Conservation (phyloP, 2,329 filamentous ascomycete genomes). For the Helicocarpus griseus region DNA sequence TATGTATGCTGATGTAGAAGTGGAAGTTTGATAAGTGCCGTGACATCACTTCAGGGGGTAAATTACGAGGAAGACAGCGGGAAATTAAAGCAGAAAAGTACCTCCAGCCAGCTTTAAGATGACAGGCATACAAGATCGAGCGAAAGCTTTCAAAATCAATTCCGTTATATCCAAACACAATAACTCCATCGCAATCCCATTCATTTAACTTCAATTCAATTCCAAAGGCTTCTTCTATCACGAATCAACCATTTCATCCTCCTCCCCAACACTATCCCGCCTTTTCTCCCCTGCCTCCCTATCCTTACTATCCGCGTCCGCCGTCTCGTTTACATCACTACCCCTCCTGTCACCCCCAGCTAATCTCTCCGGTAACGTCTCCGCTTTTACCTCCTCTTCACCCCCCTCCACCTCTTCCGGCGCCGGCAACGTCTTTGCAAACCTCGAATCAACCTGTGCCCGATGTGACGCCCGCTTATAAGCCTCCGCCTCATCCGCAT, state of each 20-base stretch:
- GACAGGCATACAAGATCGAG: not conserved
- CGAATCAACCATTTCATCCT: constrained; percentile 7
- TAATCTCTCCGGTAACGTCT: constrained; percentile 3
- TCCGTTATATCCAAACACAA: not conserved
- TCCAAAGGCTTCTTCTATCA: not conserved
- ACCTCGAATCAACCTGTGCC: constrained; percentile 37
- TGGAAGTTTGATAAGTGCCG: too few relatives aligned
- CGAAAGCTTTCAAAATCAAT: not conserved
- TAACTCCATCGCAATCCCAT: not conserved
- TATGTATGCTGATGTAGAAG: too few relatives aligned
- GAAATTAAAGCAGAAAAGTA: too few relatives aligned
- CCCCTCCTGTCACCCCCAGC: constrained; percentile 5
- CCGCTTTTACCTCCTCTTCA: constrained; percentile 14
- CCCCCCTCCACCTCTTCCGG: constrained; percentile 20
- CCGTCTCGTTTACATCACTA: constrained; percentile 14
- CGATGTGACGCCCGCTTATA: constrained; percentile 37
- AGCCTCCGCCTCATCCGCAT: constrained; percentile 41
- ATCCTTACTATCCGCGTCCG: constrained; percentile 21
- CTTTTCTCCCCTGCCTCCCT: constrained; percentile 33
- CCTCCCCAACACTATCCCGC: constrained; percentile 24
- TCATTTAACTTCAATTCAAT: constrained; percentile 10
- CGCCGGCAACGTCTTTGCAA: constrained; percentile 27
- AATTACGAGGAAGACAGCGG: too few relatives aligned
- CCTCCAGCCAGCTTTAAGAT: too few relatives aligned
- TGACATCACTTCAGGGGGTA: too few relatives aligned